Evolutionary conservation across 768 basidiomycete genomes (phyloP).

Genomic region (Agaricus subrufescens): DNA sequence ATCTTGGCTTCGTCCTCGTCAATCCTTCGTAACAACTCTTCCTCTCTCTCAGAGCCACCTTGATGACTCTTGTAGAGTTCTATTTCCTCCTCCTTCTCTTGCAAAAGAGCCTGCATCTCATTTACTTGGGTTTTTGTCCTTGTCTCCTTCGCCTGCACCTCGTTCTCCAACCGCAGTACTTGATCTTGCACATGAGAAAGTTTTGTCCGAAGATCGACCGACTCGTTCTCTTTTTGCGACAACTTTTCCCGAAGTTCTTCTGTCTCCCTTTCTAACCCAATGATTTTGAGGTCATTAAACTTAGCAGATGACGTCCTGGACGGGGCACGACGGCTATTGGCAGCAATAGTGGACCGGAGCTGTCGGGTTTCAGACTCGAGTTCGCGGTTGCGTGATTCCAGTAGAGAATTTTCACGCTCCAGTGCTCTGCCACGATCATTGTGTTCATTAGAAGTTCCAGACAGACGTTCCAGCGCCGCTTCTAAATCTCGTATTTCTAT

Average conservation of each 20-base stretch:
- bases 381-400: conserved; percentile 56
- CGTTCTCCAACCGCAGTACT: conserved; percentile 51
- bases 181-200: conserved; percentile 44
- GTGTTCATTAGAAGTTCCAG: conserved; percentile 46
- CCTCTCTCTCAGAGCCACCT: conserved; percentile 48
- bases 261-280: conserved; percentile 53
- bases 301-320: conserved; percentile 57
- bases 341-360: conserved; percentile 25
- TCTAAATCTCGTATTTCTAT: conserved; percentile 51
- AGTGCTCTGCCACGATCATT: conserved; percentile 38
- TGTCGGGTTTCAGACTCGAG: conserved; percentile 42
- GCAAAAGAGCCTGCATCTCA: conserved; percentile 37
- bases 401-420: conserved; percentile 51
- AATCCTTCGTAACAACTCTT: conserved; percentile 57
- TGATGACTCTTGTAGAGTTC: conserved; percentile 34
- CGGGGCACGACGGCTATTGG: conserved; percentile 26
- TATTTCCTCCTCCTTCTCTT: conserved; percentile 60
- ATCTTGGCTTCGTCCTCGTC: conserved; percentile 74
- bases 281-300: conserved; percentile 43
- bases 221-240: conserved; percentile 38
- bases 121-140: conserved; percentile 37
- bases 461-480: conserved; percentile 48
- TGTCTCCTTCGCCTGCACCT: conserved; percentile 51
- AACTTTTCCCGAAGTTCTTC: conserved; percentile 39
- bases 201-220: conserved; percentile 41